Evolutionary conservation across 108 stramenopile genomes (phyloP).

Genomic region (Cyclotella choctawhatcheeana): DNA sequence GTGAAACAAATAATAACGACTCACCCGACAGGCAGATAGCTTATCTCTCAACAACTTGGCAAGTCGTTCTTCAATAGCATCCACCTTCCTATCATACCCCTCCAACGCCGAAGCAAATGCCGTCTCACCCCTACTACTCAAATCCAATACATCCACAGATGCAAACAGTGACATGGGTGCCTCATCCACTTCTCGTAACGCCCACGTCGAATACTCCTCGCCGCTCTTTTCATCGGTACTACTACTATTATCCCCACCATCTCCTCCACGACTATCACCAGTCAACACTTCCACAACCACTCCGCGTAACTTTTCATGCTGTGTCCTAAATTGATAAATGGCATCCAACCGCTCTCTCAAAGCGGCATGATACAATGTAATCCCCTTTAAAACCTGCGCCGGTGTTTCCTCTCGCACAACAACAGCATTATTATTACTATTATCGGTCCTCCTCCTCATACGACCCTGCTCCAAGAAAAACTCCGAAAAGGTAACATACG

Average conservation of each 20-base stretch:
- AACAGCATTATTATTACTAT: too few species aligned
- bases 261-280: too few species aligned
- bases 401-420: constrained; percentile 64
- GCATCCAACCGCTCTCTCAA: constrained; percentile 74
- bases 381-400: constrained; percentile 71
- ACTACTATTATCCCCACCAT: too few species aligned
- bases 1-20: too few species aligned
- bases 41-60: constrained; percentile 84
- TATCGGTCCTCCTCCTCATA: too few species aligned
- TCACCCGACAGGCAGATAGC: constrained; percentile 69
- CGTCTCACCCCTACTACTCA: constrained; percentile 66
- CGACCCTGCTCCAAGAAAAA: constrained; percentile 85
- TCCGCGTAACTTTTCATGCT: constrained; percentile 71
- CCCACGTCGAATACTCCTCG: constrained; percentile 40
- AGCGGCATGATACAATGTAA: constrained; percentile 74
- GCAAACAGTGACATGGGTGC: constrained; percentile 75
- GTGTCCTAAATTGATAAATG: constrained; percentile 73
- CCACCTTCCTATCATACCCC: constrained; percentile 83
- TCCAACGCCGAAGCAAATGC: constrained; percentile 73
- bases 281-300: constrained; percentile 76
- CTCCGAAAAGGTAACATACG: constrained; percentile 64
- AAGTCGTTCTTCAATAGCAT: constrained; percentile 85
- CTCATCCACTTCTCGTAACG: constrained; percentile 75
- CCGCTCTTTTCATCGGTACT: constrained; percentile 18
- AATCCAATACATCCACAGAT: constrained; percentile 72